Conservation (phyloP, 2,329 filamentous ascomycete species). For the Thielaviopsis ethacetica region DNA sequence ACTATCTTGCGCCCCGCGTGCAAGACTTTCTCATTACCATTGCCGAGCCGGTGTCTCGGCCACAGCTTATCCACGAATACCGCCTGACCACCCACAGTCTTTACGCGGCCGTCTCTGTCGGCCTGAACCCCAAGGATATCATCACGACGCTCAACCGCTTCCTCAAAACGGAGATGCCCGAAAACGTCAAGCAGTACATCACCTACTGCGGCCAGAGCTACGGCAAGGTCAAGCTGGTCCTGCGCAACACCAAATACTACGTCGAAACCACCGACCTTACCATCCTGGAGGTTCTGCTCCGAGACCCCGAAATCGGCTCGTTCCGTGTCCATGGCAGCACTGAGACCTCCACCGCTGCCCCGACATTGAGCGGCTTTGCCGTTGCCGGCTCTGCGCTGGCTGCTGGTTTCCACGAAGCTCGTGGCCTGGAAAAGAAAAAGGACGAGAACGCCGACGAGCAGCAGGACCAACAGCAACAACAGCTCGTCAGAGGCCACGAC, state of each 20-base stretch:
- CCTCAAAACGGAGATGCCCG: slow-evolving; percentile 73
- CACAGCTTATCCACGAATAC: slow-evolving; percentile 87
- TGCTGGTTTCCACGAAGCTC: slow-evolving; percentile 66
- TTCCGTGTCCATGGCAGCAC: slow-evolving; percentile 56
- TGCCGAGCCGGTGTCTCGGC: slow-evolving; percentile 79
- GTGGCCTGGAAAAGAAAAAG: slow-evolving; percentile 14
- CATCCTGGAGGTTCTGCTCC: slow-evolving; percentile 72
- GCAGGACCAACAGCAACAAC: background rate
- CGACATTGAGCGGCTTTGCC: slow-evolving; percentile 72
- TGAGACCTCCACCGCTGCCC: slow-evolving; percentile 63
- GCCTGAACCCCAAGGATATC: slow-evolving; percentile 78
- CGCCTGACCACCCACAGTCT: slow-evolving; percentile 80
- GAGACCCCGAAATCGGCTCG: slow-evolving; percentile 66
- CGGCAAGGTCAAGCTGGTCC: slow-evolving; percentile 85
- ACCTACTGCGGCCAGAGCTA: slow-evolving; percentile 70
- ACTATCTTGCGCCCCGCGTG: slow-evolving; percentile 67
- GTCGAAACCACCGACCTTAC: slow-evolving; percentile 81
- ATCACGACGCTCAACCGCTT: slow-evolving; percentile 76
- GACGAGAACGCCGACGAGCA: background rate
- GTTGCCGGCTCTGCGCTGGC: slow-evolving; percentile 93
- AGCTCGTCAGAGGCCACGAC: background rate
- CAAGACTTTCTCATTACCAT: slow-evolving; percentile 95
- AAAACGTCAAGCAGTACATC: slow-evolving; percentile 67
- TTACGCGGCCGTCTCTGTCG: slow-evolving; percentile 89
- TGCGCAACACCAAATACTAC: slow-evolving; percentile 89